Percentiles rank a stretch among this genome's conserved stretches.
Evolutionary conservation across 169 alveolate species (phyloP).

Genomic region (Perkinsus olseni): DNA sequence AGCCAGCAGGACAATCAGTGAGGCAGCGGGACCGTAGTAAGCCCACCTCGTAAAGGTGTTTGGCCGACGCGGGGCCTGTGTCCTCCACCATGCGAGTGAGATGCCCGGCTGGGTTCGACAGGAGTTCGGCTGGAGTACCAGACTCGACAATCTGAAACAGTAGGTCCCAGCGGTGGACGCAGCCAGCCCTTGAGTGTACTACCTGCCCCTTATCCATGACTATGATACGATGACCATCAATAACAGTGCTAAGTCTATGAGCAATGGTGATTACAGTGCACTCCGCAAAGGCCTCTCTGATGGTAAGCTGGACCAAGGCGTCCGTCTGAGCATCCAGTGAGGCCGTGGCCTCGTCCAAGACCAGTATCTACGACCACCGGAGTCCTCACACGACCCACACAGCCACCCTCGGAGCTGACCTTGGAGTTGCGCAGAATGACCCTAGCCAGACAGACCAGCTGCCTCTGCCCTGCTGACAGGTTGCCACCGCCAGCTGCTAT

Average conservation of each 20-base stretch:
- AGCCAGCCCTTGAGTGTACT: background rate
- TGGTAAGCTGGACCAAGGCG: conserved; percentile 53
- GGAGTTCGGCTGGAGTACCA: background rate
- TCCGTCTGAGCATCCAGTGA: conserved; percentile 72
- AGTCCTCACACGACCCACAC: background rate
- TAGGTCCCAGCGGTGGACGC: background rate
- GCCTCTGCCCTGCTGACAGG: conserved; percentile 58
- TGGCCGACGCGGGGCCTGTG: background rate
- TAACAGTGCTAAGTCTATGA: conserved; percentile 74
- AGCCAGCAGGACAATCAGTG: background rate
- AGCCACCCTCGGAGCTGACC: background rate
- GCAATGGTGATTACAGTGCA: conserved; percentile 81
- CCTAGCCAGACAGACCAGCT: conserved; percentile 67
- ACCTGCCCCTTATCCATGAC: conserved; percentile 66
- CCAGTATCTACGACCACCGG: conserved; percentile 30
- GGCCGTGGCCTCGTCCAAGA: conserved; percentile 80
- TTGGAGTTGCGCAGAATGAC: conserved; percentile 42
- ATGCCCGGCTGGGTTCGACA: background rate
- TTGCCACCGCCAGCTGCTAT: conserved; percentile 28
- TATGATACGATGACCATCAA: conserved; percentile 67
- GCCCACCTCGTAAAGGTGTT: background rate
- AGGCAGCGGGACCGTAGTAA: background rate
- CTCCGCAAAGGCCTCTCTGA: conserved; percentile 46
- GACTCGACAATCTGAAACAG: background rate
- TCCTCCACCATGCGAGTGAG: background rate